Evolutionary conservation across 163 green algal genomes (phyloP), one percentile per base, ranked within the genome.

Genomic region (Prototheca cutis): DNA sequence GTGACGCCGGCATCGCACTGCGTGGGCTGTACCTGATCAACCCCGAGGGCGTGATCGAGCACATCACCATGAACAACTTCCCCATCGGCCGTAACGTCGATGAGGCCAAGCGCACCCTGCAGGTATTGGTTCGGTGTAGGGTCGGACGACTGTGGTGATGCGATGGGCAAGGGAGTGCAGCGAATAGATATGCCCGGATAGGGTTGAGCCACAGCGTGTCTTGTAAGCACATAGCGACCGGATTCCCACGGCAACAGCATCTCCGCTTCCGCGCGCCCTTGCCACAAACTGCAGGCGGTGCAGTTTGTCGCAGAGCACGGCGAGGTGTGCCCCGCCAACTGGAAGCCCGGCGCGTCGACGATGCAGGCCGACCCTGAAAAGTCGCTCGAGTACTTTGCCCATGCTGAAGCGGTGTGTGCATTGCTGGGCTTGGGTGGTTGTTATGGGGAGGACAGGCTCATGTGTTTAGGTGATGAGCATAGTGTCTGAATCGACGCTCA

Each of bases 261-360:
- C n/a, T n/a, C n/a, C n/a, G n/a, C n/a, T n/a, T n/a, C n/a, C n/a
- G n/a, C n/a, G n/a, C n/a, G n/a, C n/a, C n/a, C n/a, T n/a, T n/a
- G n/a, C n/a, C n/a, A n/a, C n/a, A n/a, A n/a, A n/a, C n/a, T n/a
- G n/a, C 76, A 86, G 66, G 87, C 87, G 10, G 78, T 90, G 40
- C 87, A 92, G 67, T 94, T 79, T 62, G 76, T 84, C n/a, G 77
- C 70, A 0, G 72, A 94, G 74, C 83, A 94, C 55, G 86, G 86
- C 8, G 83, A 90, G 65, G 82, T 90, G 48, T 95, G 87, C 70
- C 87, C 87, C 10, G 87, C 87, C 40, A 82, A 84, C 66, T 95
- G 87, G 87, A 84, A 90, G 78, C 87, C 87, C 0, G 87, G 87
- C 5, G 63, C 71, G 15, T 75, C 80, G 60, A 85, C 80, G 18